These are phyloP conservation scores for Neopestalotiopsis clavispora DNA, from an alignment of 2,329 filamentous ascomycete species.

Conservation along the genomic window DNA sequence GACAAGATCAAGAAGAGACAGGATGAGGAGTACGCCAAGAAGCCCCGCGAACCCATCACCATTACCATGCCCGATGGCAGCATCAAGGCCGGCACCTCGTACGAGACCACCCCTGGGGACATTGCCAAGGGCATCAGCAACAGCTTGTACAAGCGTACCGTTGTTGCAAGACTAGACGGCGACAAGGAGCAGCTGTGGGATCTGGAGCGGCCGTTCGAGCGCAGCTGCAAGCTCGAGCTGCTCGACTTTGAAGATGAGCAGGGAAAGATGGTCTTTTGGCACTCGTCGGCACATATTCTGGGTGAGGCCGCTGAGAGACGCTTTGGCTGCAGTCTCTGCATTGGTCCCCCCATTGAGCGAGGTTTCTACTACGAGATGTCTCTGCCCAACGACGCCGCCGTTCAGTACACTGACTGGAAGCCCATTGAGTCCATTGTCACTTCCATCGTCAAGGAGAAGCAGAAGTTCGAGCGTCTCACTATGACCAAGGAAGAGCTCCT, in stretches of 20 bases:
- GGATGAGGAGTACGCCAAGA: constrained; percentile 74
- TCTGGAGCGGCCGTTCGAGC: constrained; percentile 86
- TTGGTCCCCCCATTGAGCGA: constrained; percentile 88
- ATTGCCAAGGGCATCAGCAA: constrained; percentile 82
- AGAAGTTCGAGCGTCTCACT: constrained; percentile 87
- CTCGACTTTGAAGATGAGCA: constrained; percentile 76
- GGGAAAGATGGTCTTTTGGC: constrained; percentile 97
- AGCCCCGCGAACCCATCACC: constrained; percentile 75
- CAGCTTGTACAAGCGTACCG: constrained; percentile 82
- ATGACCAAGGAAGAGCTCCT: constrained; percentile 90
- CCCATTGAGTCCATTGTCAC: constrained; percentile 80
- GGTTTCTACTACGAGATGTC: constrained; percentile 99
- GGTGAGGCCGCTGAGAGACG: constrained; percentile 87
- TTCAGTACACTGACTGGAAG: constrained; percentile 81
- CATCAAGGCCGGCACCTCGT: constrained; percentile 76
- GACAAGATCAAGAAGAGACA: constrained; percentile 85
- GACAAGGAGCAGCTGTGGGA: constrained; percentile 81
- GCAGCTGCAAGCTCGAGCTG: constrained; percentile 82
- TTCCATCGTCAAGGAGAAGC: constrained; percentile 94
- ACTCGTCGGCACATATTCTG: constrained; percentile 93
- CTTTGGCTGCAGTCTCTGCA: constrained; percentile 90
- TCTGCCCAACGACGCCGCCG: constrained; percentile 70
- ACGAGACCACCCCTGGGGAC: constrained; percentile 86
- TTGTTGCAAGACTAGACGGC: constrained; percentile 85
- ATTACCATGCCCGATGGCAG: constrained; percentile 77